Conservation (phyloP, 2,329 filamentous ascomycete genomes). For the Claviceps sp. region DNA sequence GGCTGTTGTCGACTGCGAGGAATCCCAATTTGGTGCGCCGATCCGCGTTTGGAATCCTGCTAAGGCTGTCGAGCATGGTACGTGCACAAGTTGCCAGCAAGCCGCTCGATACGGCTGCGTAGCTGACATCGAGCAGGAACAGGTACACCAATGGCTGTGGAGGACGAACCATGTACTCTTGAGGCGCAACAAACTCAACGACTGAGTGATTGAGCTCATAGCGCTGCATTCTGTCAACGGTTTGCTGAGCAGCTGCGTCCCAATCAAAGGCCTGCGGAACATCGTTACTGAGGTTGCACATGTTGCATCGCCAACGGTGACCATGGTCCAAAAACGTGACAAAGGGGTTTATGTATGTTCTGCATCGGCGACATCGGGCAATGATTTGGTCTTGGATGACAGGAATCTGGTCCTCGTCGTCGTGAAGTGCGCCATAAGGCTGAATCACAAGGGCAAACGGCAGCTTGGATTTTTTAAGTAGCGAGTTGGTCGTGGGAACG, state of each 20-base stretch:
- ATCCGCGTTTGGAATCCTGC: constrained; percentile 96
- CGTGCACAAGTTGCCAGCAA: constrained; percentile 84
- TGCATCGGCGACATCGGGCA: constrained; percentile 85
- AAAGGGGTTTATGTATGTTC: constrained; percentile 96
- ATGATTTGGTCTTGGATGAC: constrained; percentile 96
- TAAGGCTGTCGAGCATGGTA: constrained; percentile 88
- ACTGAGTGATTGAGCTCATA: constrained; percentile 92
- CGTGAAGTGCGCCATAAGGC: constrained; percentile 85
- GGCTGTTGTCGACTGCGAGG: constrained; percentile 82
- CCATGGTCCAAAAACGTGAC: constrained; percentile 94
- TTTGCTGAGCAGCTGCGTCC: constrained; percentile 86
- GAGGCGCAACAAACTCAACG: constrained; percentile 92
- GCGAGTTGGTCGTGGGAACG: constrained; percentile 78
- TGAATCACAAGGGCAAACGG: constrained; percentile 94
- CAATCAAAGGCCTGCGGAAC: constrained; percentile 99
- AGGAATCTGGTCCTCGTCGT: constrained; percentile 80
- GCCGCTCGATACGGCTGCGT: constrained; percentile 76
- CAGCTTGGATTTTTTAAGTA: constrained; percentile 92
- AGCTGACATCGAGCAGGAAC: constrained; percentile 92
- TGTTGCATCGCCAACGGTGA: constrained; percentile 97
- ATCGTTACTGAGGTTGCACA: constrained; percentile 98
- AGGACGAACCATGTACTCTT: constrained; percentile 98
- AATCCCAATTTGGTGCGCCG: constrained; percentile 86
- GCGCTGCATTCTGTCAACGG: constrained; percentile 81
- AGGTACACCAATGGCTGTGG: constrained; percentile 92